Base-by-base conservation (phyloP, 2,329 filamentous ascomycete genomes). In the Raffaelea ambrosiae region DNA sequence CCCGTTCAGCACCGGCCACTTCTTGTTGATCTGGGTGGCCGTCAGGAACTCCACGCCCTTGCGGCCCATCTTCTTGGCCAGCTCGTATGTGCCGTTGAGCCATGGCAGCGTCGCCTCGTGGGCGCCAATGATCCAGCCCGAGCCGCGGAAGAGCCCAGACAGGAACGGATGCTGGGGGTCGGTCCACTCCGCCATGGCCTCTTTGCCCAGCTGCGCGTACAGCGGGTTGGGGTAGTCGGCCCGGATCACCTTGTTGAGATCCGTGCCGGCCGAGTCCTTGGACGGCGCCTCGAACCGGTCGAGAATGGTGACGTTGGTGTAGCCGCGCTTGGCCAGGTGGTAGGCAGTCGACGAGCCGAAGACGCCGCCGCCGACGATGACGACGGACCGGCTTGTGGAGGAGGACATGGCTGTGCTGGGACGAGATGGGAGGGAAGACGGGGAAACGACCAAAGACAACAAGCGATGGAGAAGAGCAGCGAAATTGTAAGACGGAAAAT, bases 171-270 rank as follows among this genome's bases (percentile, higher is more conserved):
- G 29, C 11, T 33, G 13, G 9, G 46, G 40, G 39, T 42, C 58
- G 5, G 46, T 53, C 70, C 81, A 87, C 1, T 77, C 63, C 45
- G 80, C 74, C 56, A 83, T 78, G 0, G 83, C 78, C 63, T 86
- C 81, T 23, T 85, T 70, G 0, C 76, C 83, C 19, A 87, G 69
- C 44, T 72, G 63, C 61, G 76, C 80, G 66, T 87, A 86, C 16
- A 79, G 62, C 2, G 76, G 64, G 55, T 83, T 78, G 48, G 76
- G 70, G 64, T 86, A 86, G 61, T 86, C 83, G 43, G 81, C 79
- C 48, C 83, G 79, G 16, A 86, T 72, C 23, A 84, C 80, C 62
- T 86, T 86, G 67, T 84, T 86, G 74, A 81, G 81, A 64, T 88
- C 83, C 69, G 79, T 83, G 0, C 83, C 86, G 0, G 83, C 83